Conservation (phyloP, 1,139 yeast species). For the Sugiyamaella sp. region DNA sequence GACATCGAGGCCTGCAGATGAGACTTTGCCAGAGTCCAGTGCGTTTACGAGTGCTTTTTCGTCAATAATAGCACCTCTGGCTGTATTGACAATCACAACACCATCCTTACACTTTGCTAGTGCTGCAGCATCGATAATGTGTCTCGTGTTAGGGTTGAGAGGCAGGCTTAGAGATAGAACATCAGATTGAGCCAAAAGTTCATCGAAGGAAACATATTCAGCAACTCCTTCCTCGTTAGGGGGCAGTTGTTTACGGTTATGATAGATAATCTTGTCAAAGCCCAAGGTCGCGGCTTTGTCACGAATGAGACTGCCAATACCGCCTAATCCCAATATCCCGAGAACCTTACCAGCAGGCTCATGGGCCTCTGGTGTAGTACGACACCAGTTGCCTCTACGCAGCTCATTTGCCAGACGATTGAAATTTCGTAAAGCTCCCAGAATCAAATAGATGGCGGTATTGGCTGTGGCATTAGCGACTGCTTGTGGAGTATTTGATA, state of each 20-base stretch:
- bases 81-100: conserved; percentile 64
- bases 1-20: conserved; percentile 65
- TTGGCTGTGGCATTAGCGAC: conserved; percentile 81
- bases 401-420: conserved; percentile 46
- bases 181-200: conserved; percentile 58
- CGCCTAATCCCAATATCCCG: conserved; percentile 82
- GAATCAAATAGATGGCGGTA: conserved; percentile 60
- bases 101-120: conserved; percentile 67
- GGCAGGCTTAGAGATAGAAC: conserved; percentile 67
- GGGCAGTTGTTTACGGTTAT: conserved; percentile 60
- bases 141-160: conserved; percentile 54
- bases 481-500: conserved; percentile 69
- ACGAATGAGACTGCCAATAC: conserved; percentile 75
- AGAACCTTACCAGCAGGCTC: conserved; percentile 67
- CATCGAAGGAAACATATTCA: conserved; percentile 57
- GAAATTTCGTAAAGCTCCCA: conserved; percentile 66
- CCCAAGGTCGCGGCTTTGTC: conserved; percentile 69
- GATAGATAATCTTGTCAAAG: conserved; percentile 60
- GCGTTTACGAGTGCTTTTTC: conserved; percentile 63
- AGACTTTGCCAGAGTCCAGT: conserved; percentile 69
- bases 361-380: conserved; percentile 41
- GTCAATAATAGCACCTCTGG: conserved; percentile 73
- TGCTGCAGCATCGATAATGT: conserved; percentile 57
- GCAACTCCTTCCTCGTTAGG: conserved; percentile 58
- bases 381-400: conserved; percentile 44